These are phyloP conservation scores for Ceratocystis lukuohia DNA, from an alignment of 2,329 filamentous ascomycete species.

Conservation along the genomic window DNA sequence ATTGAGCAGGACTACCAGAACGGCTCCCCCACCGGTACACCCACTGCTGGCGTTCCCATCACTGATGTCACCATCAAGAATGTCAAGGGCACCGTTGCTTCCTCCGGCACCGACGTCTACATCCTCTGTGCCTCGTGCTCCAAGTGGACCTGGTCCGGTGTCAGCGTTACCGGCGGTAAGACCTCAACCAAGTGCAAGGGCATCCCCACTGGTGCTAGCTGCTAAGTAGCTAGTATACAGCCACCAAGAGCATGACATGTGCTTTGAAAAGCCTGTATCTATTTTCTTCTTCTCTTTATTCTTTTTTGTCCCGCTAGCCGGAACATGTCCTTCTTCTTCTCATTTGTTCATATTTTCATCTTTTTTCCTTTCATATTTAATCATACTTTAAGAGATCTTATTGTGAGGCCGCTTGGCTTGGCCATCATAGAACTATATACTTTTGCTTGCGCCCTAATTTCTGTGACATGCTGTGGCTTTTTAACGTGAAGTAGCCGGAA, in stretches of 20 bases:
- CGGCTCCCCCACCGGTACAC: conserved; percentile 32
- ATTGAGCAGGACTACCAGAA: conserved; percentile 37
- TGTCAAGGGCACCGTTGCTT: conserved; percentile 33
- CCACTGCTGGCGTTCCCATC: conserved; percentile 40
- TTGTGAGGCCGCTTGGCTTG: not conserved
- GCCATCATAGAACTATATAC: not conserved
- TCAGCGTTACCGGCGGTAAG: conserved; percentile 39
- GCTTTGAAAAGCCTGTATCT: conserved; percentile 1
- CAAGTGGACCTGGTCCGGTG: conserved; percentile 39
- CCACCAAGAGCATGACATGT: not conserved
- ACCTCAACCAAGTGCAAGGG: conserved; percentile 24
- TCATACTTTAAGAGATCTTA: not conserved
- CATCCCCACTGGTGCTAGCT: conserved; percentile 21
- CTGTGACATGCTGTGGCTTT: not conserved
- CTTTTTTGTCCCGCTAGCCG: not conserved
- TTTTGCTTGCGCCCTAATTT: not conserved
- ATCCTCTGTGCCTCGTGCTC: conserved; percentile 40
- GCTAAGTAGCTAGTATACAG: conserved; percentile 3
- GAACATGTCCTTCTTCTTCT: not conserved
- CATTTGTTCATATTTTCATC: not conserved
- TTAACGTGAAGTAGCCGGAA: not conserved
- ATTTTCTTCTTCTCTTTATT: not conserved
- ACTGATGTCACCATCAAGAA: conserved; percentile 34
- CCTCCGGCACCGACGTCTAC: conserved; percentile 32
- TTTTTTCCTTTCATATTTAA: not conserved